Conservation (phyloP, 78 protist genomes). For the Dictyostelium citrinum region DNA sequence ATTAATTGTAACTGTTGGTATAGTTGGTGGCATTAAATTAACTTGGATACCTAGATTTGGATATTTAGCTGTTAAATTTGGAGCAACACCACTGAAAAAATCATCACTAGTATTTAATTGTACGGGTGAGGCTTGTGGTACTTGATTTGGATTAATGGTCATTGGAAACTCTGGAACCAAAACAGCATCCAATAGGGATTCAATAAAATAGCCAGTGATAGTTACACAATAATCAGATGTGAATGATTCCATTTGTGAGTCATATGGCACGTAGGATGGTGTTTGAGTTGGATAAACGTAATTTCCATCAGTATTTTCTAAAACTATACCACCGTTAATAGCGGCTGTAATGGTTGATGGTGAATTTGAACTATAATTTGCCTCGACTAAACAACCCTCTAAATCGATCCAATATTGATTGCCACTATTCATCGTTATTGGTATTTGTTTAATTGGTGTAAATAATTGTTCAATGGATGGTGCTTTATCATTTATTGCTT, state of each 20-base stretch:
- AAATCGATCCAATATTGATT: background rate
- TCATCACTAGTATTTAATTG: constrained; percentile 1
- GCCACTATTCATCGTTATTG: background rate
- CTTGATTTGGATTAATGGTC: background rate
- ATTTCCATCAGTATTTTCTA: background rate
- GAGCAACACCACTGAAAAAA: background rate
- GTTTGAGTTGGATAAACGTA: constrained; percentile 4
- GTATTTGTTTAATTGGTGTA: background rate
- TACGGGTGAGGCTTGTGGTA: constrained; percentile 4
- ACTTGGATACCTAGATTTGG: constrained; percentile 11
- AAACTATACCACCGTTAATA: constrained; percentile 14
- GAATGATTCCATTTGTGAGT: background rate
- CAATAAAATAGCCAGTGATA: background rate
- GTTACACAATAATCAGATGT: background rate
- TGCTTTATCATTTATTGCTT: background rate
- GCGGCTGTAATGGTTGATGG: background rate
- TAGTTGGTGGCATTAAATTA: background rate
- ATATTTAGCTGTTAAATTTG: background rate
- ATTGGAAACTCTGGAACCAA: background rate
- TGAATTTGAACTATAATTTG: background rate
- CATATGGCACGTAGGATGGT: background rate
- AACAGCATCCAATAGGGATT: background rate
- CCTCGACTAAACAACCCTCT: background rate
- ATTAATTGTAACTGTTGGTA: constrained; percentile 1
- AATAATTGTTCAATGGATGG: background rate